phyloP scores from a whole-genome alignment of 352 stramenopile species.

The Pythium monospermum region DNA sequence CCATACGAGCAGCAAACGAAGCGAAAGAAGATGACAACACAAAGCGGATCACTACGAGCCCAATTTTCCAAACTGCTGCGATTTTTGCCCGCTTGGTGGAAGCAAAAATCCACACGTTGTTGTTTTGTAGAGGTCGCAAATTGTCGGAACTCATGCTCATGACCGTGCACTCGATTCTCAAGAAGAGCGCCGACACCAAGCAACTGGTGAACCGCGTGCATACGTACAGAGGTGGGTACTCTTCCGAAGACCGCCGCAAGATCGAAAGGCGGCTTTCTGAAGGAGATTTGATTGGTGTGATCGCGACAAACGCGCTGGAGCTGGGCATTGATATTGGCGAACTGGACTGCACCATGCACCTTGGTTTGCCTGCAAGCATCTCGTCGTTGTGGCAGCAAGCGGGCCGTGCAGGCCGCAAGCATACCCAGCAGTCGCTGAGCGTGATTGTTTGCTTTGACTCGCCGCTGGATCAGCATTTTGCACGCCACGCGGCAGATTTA shows the following conservation, averaged over 20 bases:
- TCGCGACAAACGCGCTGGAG: constrained; percentile 96
- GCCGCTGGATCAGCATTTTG: constrained; percentile 92
- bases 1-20: constrained; percentile 19
- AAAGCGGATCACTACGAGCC: constrained; percentile 33
- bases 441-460: constrained; percentile 95
- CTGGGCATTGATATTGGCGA: constrained; percentile 94
- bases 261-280: constrained; percentile 96
- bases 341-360: constrained; percentile 95
- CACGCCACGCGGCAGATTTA: constrained; percentile 51
- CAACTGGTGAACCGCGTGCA: constrained; percentile 75
- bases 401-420: constrained; percentile 89
- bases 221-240: constrained; percentile 96
- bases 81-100: constrained; percentile 91
- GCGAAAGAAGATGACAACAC: constrained; percentile 11
- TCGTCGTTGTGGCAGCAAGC: constrained; percentile 96
- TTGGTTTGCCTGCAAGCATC: constrained; percentile 91
- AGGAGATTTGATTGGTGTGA: constrained; percentile 93
- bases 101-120: constrained; percentile 88
- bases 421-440: constrained; percentile 73
- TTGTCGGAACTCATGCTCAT: constrained; percentile 91
- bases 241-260: constrained; percentile 76
- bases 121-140: constrained; percentile 94
- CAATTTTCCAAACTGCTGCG: constrained; percentile 88
- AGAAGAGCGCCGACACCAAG: constrained; percentile 32
- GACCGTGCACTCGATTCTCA: constrained; percentile 71